Percentiles rank a stretch among this genome's conserved stretches.
phyloP scores from a whole-genome alignment of 768 basidiomycete genomes.

The Daedalea quercina region DNA sequence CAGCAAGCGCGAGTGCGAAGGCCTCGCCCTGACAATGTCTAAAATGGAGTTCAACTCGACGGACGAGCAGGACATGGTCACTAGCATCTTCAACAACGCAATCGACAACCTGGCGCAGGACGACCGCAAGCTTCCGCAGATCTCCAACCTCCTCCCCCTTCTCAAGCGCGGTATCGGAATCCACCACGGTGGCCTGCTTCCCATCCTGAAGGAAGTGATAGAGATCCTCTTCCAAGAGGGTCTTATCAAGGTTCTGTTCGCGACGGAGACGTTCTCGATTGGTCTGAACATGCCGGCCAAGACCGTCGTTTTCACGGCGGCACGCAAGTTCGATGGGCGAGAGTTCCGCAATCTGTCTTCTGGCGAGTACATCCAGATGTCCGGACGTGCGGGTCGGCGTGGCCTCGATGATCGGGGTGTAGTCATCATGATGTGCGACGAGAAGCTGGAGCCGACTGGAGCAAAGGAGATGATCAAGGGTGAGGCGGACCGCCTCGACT shows the following conservation, averaged over 20 bases:
- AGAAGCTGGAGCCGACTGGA: slow-evolving; percentile 87
- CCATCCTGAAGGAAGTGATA: slow-evolving; percentile 97
- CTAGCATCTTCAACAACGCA: slow-evolving; percentile 90
- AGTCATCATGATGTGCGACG: slow-evolving; percentile 99
- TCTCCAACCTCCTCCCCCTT: slow-evolving; percentile 85
- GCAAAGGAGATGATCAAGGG: slow-evolving; percentile 99
- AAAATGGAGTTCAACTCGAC: slow-evolving; percentile 93
- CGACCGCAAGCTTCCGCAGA: slow-evolving; percentile 89
- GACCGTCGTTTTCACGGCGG: slow-evolving; percentile 95
- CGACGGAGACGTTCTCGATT: slow-evolving; percentile 98
- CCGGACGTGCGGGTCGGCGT: slow-evolving; percentile 93
- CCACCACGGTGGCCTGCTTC: slow-evolving; percentile 95
- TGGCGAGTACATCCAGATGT: slow-evolving; percentile 99
- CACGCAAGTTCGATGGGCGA: slow-evolving; percentile 93
- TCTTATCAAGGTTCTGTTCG: slow-evolving; percentile 95
- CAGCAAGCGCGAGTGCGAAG: slow-evolving; percentile 96
- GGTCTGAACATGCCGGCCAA: slow-evolving; percentile 99
- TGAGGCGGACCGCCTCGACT: slow-evolving; percentile 92
- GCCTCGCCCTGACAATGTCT: slow-evolving; percentile 83
- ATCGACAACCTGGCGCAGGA: slow-evolving; percentile 82
- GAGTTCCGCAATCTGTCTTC: slow-evolving; percentile 91
- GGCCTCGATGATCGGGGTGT: slow-evolving; percentile 98
- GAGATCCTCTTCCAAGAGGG: slow-evolving; percentile 99
- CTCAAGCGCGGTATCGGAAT: slow-evolving; percentile 95
- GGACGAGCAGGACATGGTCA: slow-evolving; percentile 85